These are phyloP conservation scores for Saccharomycopsis fermentans DNA, from an alignment of 805 yeast genomes.

Conservation along the genomic window DNA sequence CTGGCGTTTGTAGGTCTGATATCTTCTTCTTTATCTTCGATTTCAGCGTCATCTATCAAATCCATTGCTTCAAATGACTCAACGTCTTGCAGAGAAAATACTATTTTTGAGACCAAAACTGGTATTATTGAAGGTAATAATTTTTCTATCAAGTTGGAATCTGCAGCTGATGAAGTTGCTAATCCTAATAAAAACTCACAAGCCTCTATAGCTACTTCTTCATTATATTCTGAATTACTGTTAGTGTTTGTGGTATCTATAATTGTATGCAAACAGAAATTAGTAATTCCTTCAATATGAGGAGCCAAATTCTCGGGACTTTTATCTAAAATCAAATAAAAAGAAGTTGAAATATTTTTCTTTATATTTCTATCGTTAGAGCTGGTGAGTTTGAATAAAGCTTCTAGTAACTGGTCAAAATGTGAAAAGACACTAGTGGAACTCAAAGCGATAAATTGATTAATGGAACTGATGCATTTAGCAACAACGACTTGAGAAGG, in stretches of 20 bases:
- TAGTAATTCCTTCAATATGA: conserved; percentile 77
- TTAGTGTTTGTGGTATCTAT: conserved; percentile 24
- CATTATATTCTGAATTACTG: conserved; percentile 30
- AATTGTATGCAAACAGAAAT: conserved; percentile 74
- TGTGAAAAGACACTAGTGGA: conserved; percentile 55
- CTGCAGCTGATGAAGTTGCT: conserved; percentile 41
- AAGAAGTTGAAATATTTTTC: conserved; percentile 67
- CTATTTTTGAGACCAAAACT: conserved; percentile 69
- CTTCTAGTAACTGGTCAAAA: conserved; percentile 54
- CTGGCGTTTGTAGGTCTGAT: conserved; percentile 74
- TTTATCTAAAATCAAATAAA: conserved; percentile 58
- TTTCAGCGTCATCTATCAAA: conserved; percentile 61
- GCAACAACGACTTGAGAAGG: conserved; percentile 44
- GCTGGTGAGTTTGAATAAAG: conserved; percentile 60
- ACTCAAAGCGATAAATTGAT: conserved; percentile 61
- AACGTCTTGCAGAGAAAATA: conserved; percentile 72
- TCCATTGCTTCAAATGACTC: conserved; percentile 54
- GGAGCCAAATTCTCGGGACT: conserved; percentile 74
- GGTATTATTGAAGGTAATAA: conserved; percentile 64
- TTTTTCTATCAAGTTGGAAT: conserved; percentile 45
- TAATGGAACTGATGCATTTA: conserved; percentile 59
- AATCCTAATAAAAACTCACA: conserved; percentile 81
- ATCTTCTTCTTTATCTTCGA: conserved; percentile 80
- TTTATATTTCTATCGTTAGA: conserved; percentile 50
- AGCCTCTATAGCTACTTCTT: conserved; percentile 79